Base-by-base conservation (phyloP, 2,329 filamentous ascomycete species). In the Trichoderma hamatum region DNA sequence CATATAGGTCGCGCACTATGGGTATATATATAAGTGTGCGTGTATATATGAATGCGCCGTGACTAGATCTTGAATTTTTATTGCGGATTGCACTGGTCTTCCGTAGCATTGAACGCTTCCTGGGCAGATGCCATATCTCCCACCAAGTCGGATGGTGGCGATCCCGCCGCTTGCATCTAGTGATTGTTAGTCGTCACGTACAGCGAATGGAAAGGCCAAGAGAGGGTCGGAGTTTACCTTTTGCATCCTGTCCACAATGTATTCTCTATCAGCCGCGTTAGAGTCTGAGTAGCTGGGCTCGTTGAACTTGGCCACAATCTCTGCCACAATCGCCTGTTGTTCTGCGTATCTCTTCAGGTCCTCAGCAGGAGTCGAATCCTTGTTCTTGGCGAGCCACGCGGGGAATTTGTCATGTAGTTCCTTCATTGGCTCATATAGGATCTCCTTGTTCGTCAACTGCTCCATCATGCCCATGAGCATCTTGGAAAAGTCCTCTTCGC, bases 381-480 rank as follows among this genome's bases (percentile, higher is more conserved):
- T 84, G 78, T 97, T 95, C 81, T 92, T 90, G 75, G 87, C 86
- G 78, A 99, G 85, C 95, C 96, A 99, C 2, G 82, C 89, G 0
- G 94, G 95, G 77, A 96, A 99, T 80, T 97, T 98, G 65, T 93
- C 91, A 78, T 97, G 84, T 59, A 99, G 84, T 81, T 99, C 96
- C 83, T 97, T 97, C 94, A 99, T 97, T 2, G 96, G 96, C 82
- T 99, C 95, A 78, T 98, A 98, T 62, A 99, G 82, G 72, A 99
- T 97, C 74, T 98, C 96, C 83, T 97, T 98, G 80, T 97, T 97
- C 3, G 96, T 98, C 72, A 99, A 86, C 80, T 99, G 94, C 82
- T 98, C 93, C 95, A 99, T 98, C 93, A 98, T 97, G 66, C 92
- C 92, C 86, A 97, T 89, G 70, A 99, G 87, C 89, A 98, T 93